Base-by-base conservation (phyloP, 2,329 filamentous ascomycete genomes). In the Phialophora verrucosa region DNA sequence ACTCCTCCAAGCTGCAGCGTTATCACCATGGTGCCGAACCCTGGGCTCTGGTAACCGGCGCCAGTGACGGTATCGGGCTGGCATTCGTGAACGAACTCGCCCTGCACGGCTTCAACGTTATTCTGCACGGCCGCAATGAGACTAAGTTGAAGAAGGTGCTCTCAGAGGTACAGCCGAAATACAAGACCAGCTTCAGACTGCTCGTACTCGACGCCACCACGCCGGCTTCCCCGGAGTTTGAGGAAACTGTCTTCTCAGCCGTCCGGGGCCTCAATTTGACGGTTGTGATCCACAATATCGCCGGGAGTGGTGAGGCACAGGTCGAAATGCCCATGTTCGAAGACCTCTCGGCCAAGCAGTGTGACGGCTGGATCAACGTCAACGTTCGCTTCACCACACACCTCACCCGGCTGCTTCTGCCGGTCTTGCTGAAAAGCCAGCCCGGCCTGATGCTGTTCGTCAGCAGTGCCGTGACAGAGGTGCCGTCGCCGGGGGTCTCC, bases 241-340 rank as follows among this genome's bases (percentile, higher is more conserved):
- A 75, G 17, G 55, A 67, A 8, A 71, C 75, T 8, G 67, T 78
- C 31, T 59, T 69, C 1, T 65, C 60, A 67, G 12, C 72, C 75
- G 60, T 63, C 8, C 68, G 75, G 1, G 77, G 75, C 58, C 72
- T 83, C 42, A 74, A 81, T 66, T 75, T 88, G 35, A 85, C 82
- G 0, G 75, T 87, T 1, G 75, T 88, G 27, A 74, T 88, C 71
- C 88, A 88, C 75, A 88, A 87, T 73, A 82, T 85, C 0, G 85
- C 85, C 23, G 83, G 83, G 11, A 74, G 71, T 4, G 62, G 70
- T 2, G 53, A 35, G 6, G 32, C 38, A 14, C 66, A 71, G 11
- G n/a, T 47, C n/a, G 57, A 54, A 11, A 83, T 77, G 64, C 73
- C 73, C 3, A 69, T 76, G 2, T 73, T 85, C 4, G 73, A 77